These are phyloP conservation scores for Cupressus sempervirens DNA, from an alignment of 75 land plant genomes.

Conservation along the genomic window DNA sequence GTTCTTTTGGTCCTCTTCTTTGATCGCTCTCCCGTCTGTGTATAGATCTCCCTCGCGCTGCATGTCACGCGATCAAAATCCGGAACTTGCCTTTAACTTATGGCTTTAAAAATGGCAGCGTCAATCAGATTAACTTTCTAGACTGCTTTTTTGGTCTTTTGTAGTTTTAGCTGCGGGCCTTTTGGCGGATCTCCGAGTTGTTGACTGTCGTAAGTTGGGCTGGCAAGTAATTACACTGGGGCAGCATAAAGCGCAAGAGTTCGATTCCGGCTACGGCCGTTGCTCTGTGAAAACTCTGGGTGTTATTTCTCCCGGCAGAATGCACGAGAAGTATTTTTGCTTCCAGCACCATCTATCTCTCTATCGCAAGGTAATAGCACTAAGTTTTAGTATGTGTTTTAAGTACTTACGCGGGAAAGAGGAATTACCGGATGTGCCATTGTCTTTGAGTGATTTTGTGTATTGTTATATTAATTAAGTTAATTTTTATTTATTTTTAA, in stretches of 20 bases:
- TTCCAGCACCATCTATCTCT: background rate
- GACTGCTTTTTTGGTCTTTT: background rate
- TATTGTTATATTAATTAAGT: background rate
- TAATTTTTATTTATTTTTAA: background rate
- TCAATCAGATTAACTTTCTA: background rate
- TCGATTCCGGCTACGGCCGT: background rate
- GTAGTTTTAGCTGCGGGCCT: background rate
- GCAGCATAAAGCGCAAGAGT: background rate
- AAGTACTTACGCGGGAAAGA: background rate
- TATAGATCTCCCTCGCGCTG: background rate
- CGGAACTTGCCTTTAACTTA: background rate
- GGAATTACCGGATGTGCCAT: background rate
- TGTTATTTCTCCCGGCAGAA: background rate
- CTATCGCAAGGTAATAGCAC: background rate
- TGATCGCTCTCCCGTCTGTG: background rate
- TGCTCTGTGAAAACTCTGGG: background rate
- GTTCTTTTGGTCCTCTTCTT: background rate
- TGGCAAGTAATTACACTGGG: background rate
- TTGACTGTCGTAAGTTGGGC: background rate
- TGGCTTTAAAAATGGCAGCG: background rate
- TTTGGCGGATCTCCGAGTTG: background rate
- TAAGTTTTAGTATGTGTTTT: background rate
- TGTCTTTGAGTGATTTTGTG: background rate
- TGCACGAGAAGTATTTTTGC: background rate
- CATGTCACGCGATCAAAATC: background rate